Percentiles rank a stretch among this genome's conserved stretches.
Conservation (phyloP, 2,329 filamentous ascomycete genomes). For the Fusarium solani-melongenae region DNA sequence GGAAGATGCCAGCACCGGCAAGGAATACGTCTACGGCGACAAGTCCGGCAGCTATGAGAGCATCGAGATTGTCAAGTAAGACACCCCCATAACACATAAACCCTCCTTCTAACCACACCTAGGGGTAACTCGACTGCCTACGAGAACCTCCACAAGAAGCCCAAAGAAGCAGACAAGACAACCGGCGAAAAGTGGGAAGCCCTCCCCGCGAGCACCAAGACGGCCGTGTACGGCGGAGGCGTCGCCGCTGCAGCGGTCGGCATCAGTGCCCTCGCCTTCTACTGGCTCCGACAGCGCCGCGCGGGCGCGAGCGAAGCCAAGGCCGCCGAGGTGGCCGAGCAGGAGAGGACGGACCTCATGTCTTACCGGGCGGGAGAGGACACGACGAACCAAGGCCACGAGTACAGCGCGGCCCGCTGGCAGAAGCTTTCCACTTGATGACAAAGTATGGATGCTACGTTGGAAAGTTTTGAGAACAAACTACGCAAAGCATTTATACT, state of each 20-base stretch:
- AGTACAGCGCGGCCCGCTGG: constrained; percentile 38
- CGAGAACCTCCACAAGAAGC: constrained; percentile 55
- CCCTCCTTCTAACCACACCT: background rate
- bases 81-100: background rate
- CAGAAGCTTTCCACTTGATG: constrained; percentile 18
- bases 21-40: constrained; percentile 74
- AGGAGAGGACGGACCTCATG: constrained; percentile 64
- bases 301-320: constrained; percentile 63
- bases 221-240: constrained; percentile 62
- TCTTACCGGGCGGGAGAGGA: constrained; percentile 53
- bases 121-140: constrained; percentile 69
- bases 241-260: constrained; percentile 57
- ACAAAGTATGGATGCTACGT: background rate
- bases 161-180: constrained; percentile 55
- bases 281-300: constrained; percentile 66
- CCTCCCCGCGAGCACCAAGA: constrained; percentile 62
- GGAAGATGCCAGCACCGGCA: constrained; percentile 70
- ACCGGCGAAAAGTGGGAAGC: constrained; percentile 65
- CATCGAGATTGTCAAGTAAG: constrained; percentile 68
- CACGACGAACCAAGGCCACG: constrained; percentile 39
- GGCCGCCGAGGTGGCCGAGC: constrained; percentile 56
- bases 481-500: background rate
- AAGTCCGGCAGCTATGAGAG: constrained; percentile 70
- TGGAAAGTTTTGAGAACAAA: background rate
- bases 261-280: constrained; percentile 57